phyloP scores from a whole-genome alignment of 106 monocot species.

The Hemerocallis citrina region DNA sequence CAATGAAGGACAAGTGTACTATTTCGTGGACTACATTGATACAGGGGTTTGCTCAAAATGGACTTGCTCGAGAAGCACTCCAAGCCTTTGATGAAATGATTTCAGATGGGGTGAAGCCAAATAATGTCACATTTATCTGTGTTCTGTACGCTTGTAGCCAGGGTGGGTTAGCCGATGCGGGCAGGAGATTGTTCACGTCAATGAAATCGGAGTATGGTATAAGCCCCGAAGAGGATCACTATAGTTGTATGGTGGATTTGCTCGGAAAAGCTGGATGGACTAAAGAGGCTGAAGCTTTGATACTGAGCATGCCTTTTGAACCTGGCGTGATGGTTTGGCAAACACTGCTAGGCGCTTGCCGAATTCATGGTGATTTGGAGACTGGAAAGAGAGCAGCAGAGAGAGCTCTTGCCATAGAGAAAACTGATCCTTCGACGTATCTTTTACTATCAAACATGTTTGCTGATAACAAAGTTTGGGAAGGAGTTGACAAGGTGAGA shows the following conservation, averaged over 20 bases:
- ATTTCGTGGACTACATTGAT: conserved; percentile 82
- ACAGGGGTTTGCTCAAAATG: conserved; percentile 75
- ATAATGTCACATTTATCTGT: conserved; percentile 60
- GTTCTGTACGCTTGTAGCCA: conserved; percentile 72
- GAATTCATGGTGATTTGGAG: conserved; percentile 51
- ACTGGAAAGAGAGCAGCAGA: conserved; percentile 47
- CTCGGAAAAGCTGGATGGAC: conserved; percentile 52
- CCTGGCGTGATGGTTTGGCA: conserved; percentile 47
- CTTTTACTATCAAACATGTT: conserved; percentile 59
- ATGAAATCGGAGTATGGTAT: conserved; percentile 44
- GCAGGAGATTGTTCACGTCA: conserved; percentile 43
- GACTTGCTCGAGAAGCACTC: conserved; percentile 40
- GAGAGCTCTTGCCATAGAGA: conserved; percentile 37
- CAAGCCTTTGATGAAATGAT: conserved; percentile 46
- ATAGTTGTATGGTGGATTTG: conserved; percentile 77
- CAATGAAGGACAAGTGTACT: conserved; percentile 35
- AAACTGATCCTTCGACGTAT: conserved; percentile 61
- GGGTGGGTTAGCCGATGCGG: conserved; percentile 66
- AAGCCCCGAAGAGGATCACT: conserved; percentile 64
- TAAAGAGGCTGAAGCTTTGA: conserved; percentile 54
- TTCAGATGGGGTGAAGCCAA: conserved; percentile 21
- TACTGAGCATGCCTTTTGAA: conserved; percentile 42
- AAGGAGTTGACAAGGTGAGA: conserved; percentile 47
- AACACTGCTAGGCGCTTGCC: conserved; percentile 55
- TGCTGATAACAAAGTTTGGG: conserved; percentile 53